Percentiles rank a stretch among this genome's conserved stretches.
phyloP scores from a whole-genome alignment of 352 stramenopile species.

The Phytopythium oedochilum region DNA sequence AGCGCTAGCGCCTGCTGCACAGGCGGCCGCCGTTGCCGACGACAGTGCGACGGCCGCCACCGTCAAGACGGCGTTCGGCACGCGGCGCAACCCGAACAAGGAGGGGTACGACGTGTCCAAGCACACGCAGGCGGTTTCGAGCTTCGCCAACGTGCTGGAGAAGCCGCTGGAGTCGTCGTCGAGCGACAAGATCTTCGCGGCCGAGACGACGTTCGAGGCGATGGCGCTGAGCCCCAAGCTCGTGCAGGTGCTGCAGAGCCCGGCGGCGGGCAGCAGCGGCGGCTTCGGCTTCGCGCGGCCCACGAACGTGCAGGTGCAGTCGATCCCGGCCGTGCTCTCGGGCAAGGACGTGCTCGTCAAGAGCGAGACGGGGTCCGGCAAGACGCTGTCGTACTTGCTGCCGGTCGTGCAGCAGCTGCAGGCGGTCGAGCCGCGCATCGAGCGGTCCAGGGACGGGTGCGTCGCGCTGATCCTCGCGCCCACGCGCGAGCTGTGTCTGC shows the following conservation, averaged over 20 bases:
- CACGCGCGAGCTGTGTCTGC: conserved; percentile 93
- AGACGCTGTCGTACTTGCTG: conserved; percentile 96
- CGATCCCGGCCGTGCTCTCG: conserved; percentile 61
- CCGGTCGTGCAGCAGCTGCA: conserved; percentile 92
- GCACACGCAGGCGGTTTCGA: conserved; percentile 45
- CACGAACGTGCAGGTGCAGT: conserved; percentile 82
- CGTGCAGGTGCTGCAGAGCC: conserved; percentile 63
- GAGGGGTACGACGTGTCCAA: conserved; percentile 56
- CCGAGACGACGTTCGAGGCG: conserved; percentile 60
- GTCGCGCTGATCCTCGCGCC: conserved; percentile 92
- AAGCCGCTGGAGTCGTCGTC: conserved; percentile 65
- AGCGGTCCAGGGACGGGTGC: conserved; percentile 74
- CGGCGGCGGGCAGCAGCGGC: conserved; percentile 22
- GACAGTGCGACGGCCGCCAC: background rate
- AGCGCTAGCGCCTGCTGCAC: too few species aligned
- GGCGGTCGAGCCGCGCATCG: conserved; percentile 56
- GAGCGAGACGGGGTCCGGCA: conserved; percentile 95
- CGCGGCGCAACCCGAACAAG: conserved; percentile 84
- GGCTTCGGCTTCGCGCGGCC: conserved; percentile 77
- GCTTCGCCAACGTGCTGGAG: conserved; percentile 64
- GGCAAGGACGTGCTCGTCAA: conserved; percentile 93
- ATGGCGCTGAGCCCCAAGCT: conserved; percentile 67
- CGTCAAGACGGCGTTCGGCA: conserved; percentile 45
- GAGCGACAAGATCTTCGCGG: conserved; percentile 82
- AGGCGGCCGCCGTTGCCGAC: too few species aligned